Evolutionary conservation across 768 basidiomycete species (phyloP).

Genomic region (Macrolepiota albuminosa): DNA sequence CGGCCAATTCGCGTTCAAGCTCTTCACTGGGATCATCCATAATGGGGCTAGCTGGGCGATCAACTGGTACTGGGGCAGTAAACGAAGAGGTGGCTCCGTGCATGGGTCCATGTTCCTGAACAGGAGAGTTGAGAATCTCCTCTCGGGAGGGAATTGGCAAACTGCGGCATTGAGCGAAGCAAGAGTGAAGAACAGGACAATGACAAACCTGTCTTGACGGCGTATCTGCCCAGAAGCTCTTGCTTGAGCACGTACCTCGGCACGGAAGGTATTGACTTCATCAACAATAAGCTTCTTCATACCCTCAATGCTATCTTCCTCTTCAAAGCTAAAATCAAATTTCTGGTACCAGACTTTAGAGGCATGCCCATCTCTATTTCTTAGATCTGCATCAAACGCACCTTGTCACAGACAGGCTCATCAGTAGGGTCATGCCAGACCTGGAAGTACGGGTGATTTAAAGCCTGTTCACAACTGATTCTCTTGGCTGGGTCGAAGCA

Average conservation of each 20-base stretch:
- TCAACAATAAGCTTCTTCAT: constrained; percentile 96
- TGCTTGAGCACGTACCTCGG: constrained; percentile 84
- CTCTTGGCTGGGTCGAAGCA: constrained; percentile 96
- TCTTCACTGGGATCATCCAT: constrained; percentile 85
- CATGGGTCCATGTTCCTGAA: constrained; percentile 55
- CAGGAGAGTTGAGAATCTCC: constrained; percentile 75
- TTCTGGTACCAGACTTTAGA: constrained; percentile 39
- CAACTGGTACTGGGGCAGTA: constrained; percentile 39
- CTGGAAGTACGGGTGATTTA: constrained; percentile 90
- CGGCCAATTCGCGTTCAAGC: constrained; percentile 82
- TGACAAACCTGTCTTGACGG: constrained; percentile 66
- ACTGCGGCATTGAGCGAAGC: constrained; percentile 30
- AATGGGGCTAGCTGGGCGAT: constrained; percentile 59
- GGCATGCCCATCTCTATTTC: not conserved
- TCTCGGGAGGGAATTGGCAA: constrained; percentile 78
- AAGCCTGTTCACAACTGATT: constrained; percentile 92
- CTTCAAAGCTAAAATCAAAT: constrained; percentile 96
- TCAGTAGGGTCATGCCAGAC: constrained; percentile 99
- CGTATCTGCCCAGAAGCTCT: constrained; percentile 68
- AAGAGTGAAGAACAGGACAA: not conserved
- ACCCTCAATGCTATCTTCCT: constrained; percentile 93
- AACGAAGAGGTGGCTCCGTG: constrained; percentile 69
- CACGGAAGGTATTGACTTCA: constrained; percentile 86
- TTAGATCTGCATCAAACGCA: constrained; percentile 26
- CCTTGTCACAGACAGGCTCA: constrained; percentile 80